Base-by-base conservation (phyloP, 495 filamentous ascomycete species). In the Penicillium macrosclerotiorum region DNA sequence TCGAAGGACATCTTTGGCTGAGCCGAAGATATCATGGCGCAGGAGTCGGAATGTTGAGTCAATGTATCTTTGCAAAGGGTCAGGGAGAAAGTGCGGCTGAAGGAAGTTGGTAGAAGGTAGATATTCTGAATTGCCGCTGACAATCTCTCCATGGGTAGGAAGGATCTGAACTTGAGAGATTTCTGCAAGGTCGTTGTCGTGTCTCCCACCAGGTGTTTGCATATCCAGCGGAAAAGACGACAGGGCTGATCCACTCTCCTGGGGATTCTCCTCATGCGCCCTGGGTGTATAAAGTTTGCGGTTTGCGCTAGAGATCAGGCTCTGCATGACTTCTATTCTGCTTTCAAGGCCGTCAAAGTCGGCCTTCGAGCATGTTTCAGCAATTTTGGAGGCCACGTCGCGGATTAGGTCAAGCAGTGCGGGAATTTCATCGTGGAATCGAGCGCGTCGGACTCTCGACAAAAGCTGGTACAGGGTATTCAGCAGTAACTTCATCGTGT, bases 101-200 rank as follows among this genome's bases (percentile, higher is more conserved):
- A 30, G 23, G 22, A 47, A 42, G 24, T 52, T 52, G n/a, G 49
- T 52, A 14, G 49, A 52, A 1, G 49, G 49, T 41, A 52, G 27
- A 52, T 52, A 52, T 46, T 52, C 49, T 12, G 37, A 32, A 19
- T 37, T 30, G 17, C 1, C 18, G 42, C 31, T 52, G 5, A 52
- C 31, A 37, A 52, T 46, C 19, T 52, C 49, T 25, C 30, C 17
- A 25, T 46, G 12, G 17, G 57, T 55, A 8, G 48, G 52, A 37
- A 55, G 30, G n/a, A 55, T 51, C 5, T 14, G 14, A 35, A 55
- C 11, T 25, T 42, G 9, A 11, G 42, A 47, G 16, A 55, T 55
- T 7, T 55, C 48, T 20, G 40, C 41, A 3, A 54, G 32, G 35
- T 54, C 47, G 20, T 54, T 54, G 36, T 54, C 40, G 27, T 54